A percentile compares a stretch with the other conserved stretches of the same genome.
phyloP scores from a whole-genome alignment of 257 asterid species.

The Primulina huaijiensis region DNA sequence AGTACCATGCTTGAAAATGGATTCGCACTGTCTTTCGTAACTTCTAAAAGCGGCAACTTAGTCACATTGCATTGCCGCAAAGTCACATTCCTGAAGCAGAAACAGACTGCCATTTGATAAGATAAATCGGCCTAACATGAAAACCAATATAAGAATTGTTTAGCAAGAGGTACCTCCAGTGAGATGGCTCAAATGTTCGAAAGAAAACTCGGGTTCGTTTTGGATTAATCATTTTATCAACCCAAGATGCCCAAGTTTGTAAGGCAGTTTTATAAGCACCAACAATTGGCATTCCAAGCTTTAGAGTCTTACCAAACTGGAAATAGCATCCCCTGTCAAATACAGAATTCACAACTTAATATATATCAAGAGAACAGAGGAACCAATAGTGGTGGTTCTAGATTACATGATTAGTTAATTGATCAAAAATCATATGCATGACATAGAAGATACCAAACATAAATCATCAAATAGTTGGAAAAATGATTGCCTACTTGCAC shows the following conservation, averaged over 20 bases:
- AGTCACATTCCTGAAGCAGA: slow-evolving; percentile 48
- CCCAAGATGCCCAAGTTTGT: slow-evolving; percentile 75
- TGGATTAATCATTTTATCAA: slow-evolving; percentile 51
- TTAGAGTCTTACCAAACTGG: slow-evolving; percentile 52
- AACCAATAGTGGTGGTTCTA: background rate
- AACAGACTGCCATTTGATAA: background rate
- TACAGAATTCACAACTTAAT: slow-evolving; percentile 27
- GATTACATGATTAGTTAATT: background rate
- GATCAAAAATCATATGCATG: background rate
- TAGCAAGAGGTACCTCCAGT: slow-evolving; percentile 56
- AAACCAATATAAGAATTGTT: background rate
- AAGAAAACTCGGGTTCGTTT: slow-evolving; percentile 56
- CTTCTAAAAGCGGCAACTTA: slow-evolving; percentile 51
- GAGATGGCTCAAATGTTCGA: slow-evolving; percentile 80
- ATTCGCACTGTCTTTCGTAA: slow-evolving; percentile 44
- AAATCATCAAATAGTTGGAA: background rate
- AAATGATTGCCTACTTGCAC: background rate
- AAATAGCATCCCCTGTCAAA: slow-evolving; percentile 79
- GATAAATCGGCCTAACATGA: background rate
- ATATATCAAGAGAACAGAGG: slow-evolving; percentile 17
- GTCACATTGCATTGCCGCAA: slow-evolving; percentile 54
- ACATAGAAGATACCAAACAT: background rate
- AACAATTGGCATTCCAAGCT: slow-evolving; percentile 60
- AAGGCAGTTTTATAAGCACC: slow-evolving; percentile 56
- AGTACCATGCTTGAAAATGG: slow-evolving; percentile 51